Percentiles rank a stretch among this genome's conserved stretches.
Conservation (phyloP, 805 yeast genomes). For the Ogataea pilisensis region DNA sequence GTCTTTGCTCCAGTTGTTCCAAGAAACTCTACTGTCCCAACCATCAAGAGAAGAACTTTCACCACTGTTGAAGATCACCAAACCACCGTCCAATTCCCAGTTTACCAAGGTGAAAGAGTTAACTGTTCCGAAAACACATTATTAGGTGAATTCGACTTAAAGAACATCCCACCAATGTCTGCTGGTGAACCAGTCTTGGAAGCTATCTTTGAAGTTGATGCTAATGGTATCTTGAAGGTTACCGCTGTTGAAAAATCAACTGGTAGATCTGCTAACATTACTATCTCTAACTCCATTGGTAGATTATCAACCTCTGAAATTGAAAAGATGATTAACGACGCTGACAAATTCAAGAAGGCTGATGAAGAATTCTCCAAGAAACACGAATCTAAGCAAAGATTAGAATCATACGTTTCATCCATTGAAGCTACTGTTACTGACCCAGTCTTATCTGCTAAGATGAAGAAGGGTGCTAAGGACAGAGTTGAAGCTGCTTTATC, state of each 20-base stretch:
- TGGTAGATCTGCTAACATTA: conserved; percentile 96
- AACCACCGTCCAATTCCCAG: conserved; percentile 98
- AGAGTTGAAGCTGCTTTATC: conserved; percentile 97
- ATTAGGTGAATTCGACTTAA: conserved; percentile 97
- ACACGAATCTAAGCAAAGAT: conserved; percentile 98
- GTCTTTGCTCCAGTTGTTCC: conserved; percentile 98
- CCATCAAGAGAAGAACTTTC: conserved; percentile 98
- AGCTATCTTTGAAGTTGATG: conserved; percentile 98
- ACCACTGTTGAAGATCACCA: conserved; percentile 98
- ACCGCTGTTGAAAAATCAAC: conserved; percentile 98
- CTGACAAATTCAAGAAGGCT: conserved; percentile 98
- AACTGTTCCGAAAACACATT: conserved; percentile 96
- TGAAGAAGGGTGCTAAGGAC: conserved; percentile 96
- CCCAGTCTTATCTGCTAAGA: conserved; percentile 96
- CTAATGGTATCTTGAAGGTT: conserved; percentile 99
- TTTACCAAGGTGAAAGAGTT: conserved; percentile 99
- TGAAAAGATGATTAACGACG: conserved; percentile 97
- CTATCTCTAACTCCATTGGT: conserved; percentile 98
- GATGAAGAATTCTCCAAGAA: conserved; percentile 98
- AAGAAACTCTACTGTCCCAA: conserved; percentile 99
- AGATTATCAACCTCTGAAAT: conserved; percentile 95
- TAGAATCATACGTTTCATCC: conserved; percentile 96
- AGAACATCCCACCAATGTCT: conserved; percentile 96
- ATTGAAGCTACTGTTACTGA: conserved; percentile 96
- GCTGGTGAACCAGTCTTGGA: conserved; percentile 99